Evolutionary conservation across 1,139 yeast species (phyloP), one percentile per base, ranked within the genome.

Genomic region (Yamadazyma atmosphaerica): DNA sequence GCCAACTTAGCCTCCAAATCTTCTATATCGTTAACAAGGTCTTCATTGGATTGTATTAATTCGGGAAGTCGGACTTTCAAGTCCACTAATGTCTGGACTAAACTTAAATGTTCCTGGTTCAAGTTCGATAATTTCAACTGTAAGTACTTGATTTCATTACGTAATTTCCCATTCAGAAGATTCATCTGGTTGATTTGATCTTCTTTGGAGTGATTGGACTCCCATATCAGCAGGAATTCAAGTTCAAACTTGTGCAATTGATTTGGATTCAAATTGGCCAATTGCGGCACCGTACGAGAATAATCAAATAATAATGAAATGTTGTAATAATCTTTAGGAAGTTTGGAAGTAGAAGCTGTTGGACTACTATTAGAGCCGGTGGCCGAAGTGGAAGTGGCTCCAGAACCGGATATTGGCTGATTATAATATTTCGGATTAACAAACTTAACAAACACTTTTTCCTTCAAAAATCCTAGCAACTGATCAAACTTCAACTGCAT

Each of bases 221-320:
- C 71, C 55, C 83, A 83, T 17, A 89, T 79, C 54, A 86, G 89
- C 22, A 74, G 78, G 55, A 83, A 87, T 61, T 92, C 98, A 10
- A 73, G 72, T 37, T 74, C 81, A 56, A 82, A 92, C 53, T 83
- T 79, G 39, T 76, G 69, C 45, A 92, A 66, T 6, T 83, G 79
- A 14, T 83, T 69, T 7, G 97, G 96, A 19, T 83, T 71, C 23
- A 92, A 68, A 45, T 81, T 77, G 74, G 86, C 81, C 0, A 97
- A 86, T 16, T 28, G 31, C 7, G 31, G 31, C 16, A 28, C 9
- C 6, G 31, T 28, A 16, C 14, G 17, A 10, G 31, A 14, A 12
- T 10, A 28, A 28, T 28, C 12, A 16, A 28, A 28, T 9, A 28
- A 10, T 16, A 28, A 16, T 9, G 19, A 16, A 14, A 28, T 9